phyloP scores from a whole-genome alignment of 768 basidiomycete genomes.

The Calocera cornea region DNA sequence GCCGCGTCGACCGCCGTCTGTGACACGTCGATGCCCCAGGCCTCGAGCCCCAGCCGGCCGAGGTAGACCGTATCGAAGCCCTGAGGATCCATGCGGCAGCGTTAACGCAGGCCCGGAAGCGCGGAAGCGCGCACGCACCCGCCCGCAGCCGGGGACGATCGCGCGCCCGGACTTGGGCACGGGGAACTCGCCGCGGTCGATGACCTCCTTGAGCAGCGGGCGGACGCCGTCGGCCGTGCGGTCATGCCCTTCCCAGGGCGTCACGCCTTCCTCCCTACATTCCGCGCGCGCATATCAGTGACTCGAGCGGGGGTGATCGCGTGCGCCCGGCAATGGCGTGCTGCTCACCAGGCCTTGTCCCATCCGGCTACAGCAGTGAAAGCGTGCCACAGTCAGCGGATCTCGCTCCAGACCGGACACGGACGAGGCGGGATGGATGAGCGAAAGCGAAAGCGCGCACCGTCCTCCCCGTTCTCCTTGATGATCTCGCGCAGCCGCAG shows the following conservation, averaged over 20 bases:
- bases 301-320: no score
- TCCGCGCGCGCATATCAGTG: neutral
- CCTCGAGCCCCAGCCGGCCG: constrained; percentile 37
- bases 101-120: no score
- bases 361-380: constrained; percentile 8
- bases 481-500: constrained; percentile 9
- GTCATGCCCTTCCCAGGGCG: constrained; percentile 44
- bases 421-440: no score
- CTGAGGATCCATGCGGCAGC: no score
- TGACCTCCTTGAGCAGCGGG: constrained; percentile 40
- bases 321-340: neutral
- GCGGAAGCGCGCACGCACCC: constrained; percentile 19
- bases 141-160: constrained; percentile 48
- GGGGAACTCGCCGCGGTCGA: constrained; percentile 34
- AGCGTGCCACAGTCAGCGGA: no score
- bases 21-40: constrained; percentile 44
- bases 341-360: constrained; percentile 16
- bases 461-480: constrained; percentile 7
- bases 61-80: constrained; percentile 50
- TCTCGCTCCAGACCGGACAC: no score
- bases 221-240: constrained; percentile 32
- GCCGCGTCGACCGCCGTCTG: constrained; percentile 39
- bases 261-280: constrained; percentile 35
- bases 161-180: constrained; percentile 34
- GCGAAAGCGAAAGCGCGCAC: neutral